Base-by-base conservation (phyloP, 345 rosid species). In the Citrus medica region DNA sequence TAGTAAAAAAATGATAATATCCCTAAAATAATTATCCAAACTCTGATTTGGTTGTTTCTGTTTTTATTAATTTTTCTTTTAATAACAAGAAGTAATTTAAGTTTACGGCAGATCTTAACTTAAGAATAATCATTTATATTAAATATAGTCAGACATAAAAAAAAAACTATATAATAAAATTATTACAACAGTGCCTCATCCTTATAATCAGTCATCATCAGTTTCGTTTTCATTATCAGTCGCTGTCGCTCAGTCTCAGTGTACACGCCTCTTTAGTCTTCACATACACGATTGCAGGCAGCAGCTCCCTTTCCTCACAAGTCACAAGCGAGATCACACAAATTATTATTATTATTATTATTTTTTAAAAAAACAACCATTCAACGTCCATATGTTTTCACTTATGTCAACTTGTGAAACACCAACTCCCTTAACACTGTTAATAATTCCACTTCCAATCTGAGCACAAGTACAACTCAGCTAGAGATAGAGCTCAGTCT, bases 281-380 rank as follows among this genome's bases (percentile, higher is more conserved):
- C 71, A 7, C 32, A 30, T 21, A 30, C 42, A 64, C 40, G 71
- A 10, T 27, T 12, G 2, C n/a, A 1, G 28, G 38, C 9, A 33
- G 4, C 5, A 19, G 19, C 13, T 5, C 22, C 5, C 60, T 63
- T 46, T 19, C 69, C 59, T 19, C 78, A 19, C 67, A 62, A 73
- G 76, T 19, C 77, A 19, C 67, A 62, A 74, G 76, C 19, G 76
- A 74, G 48, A 67, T 13, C 25, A 35, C n/a, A 65, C 13, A 25
- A 24, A 61, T 25, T 12, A 53, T 17, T 16, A n/a, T n/a, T n/a
- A n/a, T n/a, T n/a, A n/a, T n/a, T n/a, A n/a, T n/a, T n/a, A n/a
- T n/a, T n/a, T n/a, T n/a, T n/a, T n/a, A 17, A 17, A 14, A 17
- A 17, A 17, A 17, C 7, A 17, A 51, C 22, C 58, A 53, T 53